Base-by-base conservation (phyloP, 108 stramenopile species). In the Epithemia pelagica region DNA sequence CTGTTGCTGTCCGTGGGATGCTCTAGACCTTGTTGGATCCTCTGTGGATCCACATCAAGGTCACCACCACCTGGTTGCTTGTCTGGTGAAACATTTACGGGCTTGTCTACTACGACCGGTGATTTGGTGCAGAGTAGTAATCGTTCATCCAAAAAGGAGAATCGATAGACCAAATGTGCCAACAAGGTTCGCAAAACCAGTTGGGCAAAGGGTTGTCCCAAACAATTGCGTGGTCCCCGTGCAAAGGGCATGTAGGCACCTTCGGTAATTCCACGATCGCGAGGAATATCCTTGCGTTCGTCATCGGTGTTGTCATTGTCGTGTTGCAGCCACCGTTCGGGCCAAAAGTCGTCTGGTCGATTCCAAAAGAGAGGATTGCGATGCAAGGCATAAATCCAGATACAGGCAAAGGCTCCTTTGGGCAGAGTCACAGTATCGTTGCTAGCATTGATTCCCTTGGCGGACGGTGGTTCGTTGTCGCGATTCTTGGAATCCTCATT, bases 331-430 rank as follows among this genome's bases (percentile, higher is more conserved):
- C 95, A 96, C 29, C 95, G 84, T 66, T 89, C 89, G 5, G 93
- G 95, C 19, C 85, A 5, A 67, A 96, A 96, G 24, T 88, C 89
- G 57, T 96, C 76, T 0, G 95, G 92, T n/a, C 65, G 46, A 23
- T 67, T 21, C 95, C 95, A 96, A 69, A 91, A 79, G 27, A 83
- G 68, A 8, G 87, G 84, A 63, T 95, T 89, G 10, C 86, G 82
- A 78, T 96, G 95, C 55, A 96, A 78, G n/a, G 89, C 80, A 56
- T 96, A 95, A 33, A 96, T 94, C 95, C 95, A 96, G 61, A 96
- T 79, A 46, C 87, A 89, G 29, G 92, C 95, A 32, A 92, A 66
- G 0, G 92, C 76, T 23, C 82, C 88, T 25, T 72, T 61, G 26
- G 95, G 92, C 24, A 96, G 66, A 29, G 79, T 67, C 32, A 78